A percentile compares a stretch with the other conserved stretches of the same genome.
Evolutionary conservation across 1,284 basidiomycete species (phyloP).

Genomic region (Coniophora puteana): DNA sequence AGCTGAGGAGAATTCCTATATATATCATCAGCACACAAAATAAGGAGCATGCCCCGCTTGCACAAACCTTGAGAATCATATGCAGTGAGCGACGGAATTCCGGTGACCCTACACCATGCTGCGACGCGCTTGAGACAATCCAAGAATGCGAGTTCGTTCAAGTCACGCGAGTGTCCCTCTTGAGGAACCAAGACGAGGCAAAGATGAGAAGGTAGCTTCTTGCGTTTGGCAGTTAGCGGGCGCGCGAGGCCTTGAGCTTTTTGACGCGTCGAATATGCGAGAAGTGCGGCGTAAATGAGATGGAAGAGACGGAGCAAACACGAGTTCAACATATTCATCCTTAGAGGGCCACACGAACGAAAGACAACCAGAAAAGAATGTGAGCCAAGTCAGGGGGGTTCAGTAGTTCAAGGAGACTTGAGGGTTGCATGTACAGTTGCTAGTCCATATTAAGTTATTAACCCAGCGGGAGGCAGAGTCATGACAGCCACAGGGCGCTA

Average conservation of each 20-base stretch:
- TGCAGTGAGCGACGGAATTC: slow-evolving; percentile 58
- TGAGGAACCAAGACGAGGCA: slow-evolving; percentile 55
- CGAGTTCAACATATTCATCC: slow-evolving; percentile 38
- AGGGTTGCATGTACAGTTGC: too few relatives aligned
- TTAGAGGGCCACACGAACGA: too few relatives aligned
- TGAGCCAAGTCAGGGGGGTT: too few relatives aligned
- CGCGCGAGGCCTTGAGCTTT: slow-evolving; percentile 36
- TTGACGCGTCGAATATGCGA: slow-evolving; percentile 39
- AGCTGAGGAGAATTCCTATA: slow-evolving; percentile 45
- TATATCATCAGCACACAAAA: slow-evolving; percentile 6
- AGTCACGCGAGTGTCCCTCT: slow-evolving; percentile 26
- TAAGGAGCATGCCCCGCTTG: too few relatives aligned
- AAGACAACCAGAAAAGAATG: too few relatives aligned
- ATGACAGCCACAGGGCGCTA: too few relatives aligned
- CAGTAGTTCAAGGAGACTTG: too few relatives aligned
- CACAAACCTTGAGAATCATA: slow-evolving; percentile 71
- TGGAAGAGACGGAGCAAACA: slow-evolving; percentile 52
- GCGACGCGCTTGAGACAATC: slow-evolving; percentile 50
- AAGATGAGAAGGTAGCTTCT: slow-evolving; percentile 58
- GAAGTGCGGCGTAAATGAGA: slow-evolving; percentile 46
- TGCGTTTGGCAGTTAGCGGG: slow-evolving; percentile 45
- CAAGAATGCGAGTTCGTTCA: slow-evolving; percentile 40
- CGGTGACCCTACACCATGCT: slow-evolving; percentile 55
- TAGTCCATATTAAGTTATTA: too few relatives aligned
- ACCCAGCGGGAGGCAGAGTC: too few relatives aligned